Base-by-base conservation (phyloP, 176 grass and related monocot species). In the Triticum turgidum region DNA sequence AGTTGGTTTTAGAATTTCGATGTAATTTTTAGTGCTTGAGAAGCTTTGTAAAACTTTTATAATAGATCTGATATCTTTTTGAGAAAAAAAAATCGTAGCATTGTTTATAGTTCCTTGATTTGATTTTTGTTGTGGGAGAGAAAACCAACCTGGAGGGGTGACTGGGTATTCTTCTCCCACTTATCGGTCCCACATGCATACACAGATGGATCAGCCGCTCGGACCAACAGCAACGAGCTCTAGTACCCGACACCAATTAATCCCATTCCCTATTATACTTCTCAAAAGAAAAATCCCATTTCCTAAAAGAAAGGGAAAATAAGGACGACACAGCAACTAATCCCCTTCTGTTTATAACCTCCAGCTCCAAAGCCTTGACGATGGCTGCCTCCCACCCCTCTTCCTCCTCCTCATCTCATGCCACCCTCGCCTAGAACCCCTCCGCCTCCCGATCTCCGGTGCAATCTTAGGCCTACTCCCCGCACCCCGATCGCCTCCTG, bases 381-480 rank as follows among this genome's bases (percentile, higher is more conserved):
- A 68, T 82, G 80, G 80, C 45, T 35, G 41, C 61, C 39, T 49
- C 73, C 30, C 65, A 34, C 37, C 41, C 61, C 22, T 24, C 80
- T 21, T 66, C 61, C 69, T 45, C 74, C 70, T 69, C 76, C 76
- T 68, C 89, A 18, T 76, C 81, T 76, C 89, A 24, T 62, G 85
- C 81, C 80, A 24, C 41, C 66, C 11, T 87, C 47, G 76, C 85
- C 76, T 90, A 90, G 89, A 87, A 79, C 70, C 83, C 78, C 76
- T 38, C 35, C 61, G 37, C 63, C 58, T 79, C 32, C 63, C 33
- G 33, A 86, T 79, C 84, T 18, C 75, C 64, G 84, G 77, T 17
- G 83, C 62, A 39, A 68, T 52, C 65, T 65, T 82, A 75, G 61
- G 54, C 35, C 13, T 61, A 67, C 61, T 68, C 79, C 59, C 63